phyloP scores from a whole-genome alignment of 1,284 basidiomycete genomes.

The Ceratobasidium sp. region DNA sequence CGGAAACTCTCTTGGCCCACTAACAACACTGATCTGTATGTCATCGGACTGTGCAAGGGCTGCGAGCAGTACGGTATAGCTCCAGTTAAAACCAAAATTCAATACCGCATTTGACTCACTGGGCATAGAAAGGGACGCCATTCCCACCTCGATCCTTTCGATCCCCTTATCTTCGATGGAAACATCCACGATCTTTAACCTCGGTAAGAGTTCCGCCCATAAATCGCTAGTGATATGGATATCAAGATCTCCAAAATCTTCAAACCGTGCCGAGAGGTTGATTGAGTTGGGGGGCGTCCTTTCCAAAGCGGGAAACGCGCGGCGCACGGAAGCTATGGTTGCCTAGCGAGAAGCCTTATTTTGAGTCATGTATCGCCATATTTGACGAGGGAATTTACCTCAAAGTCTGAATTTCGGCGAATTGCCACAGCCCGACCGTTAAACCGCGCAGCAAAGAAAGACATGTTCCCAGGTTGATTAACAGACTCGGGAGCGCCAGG shows the following conservation, averaged over 20 bases:
- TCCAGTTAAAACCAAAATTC: too few species aligned
- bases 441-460: conserved; percentile 21
- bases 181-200: conserved; percentile 6
- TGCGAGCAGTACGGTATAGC: too few species aligned
- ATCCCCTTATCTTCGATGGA: background rate
- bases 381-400: background rate
- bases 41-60: background rate
- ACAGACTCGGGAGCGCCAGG: too few species aligned
- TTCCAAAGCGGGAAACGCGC: conserved; percentile 14
- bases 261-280: conserved; percentile 2
- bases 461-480: background rate
- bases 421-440: conserved; percentile 19
- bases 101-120: background rate
- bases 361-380: background rate
- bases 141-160: background rate
- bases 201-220: conserved; percentile 4
- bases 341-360: background rate
- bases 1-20: background rate
- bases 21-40: background rate
- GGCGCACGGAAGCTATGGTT: background rate
- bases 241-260: conserved; percentile 9
- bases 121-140: background rate
- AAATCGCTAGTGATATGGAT: conserved; percentile 20
- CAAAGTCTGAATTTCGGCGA: conserved; percentile 3
- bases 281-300: background rate